Evolutionary conservation across 768 basidiomycete genomes (phyloP).

Genomic region (Rhizopogon vesiculosus): DNA sequence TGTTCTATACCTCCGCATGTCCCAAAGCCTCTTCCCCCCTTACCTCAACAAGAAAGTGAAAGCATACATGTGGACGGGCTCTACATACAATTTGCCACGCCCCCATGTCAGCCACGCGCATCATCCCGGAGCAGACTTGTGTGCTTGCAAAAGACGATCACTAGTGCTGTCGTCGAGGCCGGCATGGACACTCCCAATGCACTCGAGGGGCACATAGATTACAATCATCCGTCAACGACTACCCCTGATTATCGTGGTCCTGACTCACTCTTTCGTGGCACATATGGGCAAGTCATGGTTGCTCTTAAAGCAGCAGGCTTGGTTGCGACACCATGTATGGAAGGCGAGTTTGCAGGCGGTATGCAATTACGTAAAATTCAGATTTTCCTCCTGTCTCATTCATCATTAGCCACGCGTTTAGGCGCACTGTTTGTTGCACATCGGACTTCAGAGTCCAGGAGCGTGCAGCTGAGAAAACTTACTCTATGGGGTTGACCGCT

Average conservation of each 20-base stretch:
- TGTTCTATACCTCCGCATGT: background rate
- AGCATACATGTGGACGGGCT: slow-evolving; percentile 17
- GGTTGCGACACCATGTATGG: slow-evolving; percentile 26
- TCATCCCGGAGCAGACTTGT: slow-evolving; percentile 18
- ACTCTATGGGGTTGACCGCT: slow-evolving; percentile 34
- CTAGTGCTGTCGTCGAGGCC: slow-evolving; percentile 31
- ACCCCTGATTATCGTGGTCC: background rate
- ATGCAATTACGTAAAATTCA: slow-evolving; percentile 3
- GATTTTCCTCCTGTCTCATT: background rate
- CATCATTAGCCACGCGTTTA: slow-evolving; percentile 30
- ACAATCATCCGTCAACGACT: background rate
- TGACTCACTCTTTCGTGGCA: slow-evolving; percentile 32
- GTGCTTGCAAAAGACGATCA: slow-evolving; percentile 31
- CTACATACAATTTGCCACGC: slow-evolving; percentile 17
- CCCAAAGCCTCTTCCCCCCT: slow-evolving; percentile 16
- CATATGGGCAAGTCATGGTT: slow-evolving; percentile 37
- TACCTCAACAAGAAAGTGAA: background rate
- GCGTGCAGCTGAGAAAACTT: slow-evolving; percentile 33
- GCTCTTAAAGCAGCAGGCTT: slow-evolving; percentile 36
- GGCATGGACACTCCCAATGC: slow-evolving; percentile 34
- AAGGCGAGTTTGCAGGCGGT: slow-evolving; percentile 27
- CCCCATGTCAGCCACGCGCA: slow-evolving; percentile 1
- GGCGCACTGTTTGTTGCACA: slow-evolving; percentile 37
- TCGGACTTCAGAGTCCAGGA: slow-evolving; percentile 19
- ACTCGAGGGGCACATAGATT: background rate